Evolutionary conservation across 345 rosid genomes (phyloP), one percentile per base, ranked within the genome.

Genomic region (Eucalyptus pauciflora): DNA sequence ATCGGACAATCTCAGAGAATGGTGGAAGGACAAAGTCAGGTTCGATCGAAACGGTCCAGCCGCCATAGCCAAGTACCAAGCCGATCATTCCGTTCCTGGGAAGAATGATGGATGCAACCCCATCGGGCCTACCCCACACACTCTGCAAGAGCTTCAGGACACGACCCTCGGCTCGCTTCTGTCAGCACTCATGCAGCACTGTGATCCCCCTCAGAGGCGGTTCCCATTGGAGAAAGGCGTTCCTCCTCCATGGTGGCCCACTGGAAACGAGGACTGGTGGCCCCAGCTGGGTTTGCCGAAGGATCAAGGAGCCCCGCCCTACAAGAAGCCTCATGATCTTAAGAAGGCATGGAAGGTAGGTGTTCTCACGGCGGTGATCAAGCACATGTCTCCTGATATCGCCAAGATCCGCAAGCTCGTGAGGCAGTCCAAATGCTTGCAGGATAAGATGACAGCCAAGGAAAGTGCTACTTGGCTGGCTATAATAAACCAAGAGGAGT

Each of bases 211-310:
- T 45, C 99, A 97, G 94, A 95, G 99, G 91, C 92, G 95, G 20
- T 97, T 93, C 88, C 99, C 99, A 2, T 67, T 97, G 88, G 97
- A 97, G 90, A 96, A 94, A 89, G 98, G 99, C 56, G 90, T 94
- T 87, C 87, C 99, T 37, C 99, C 99, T 8, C 99, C 99, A 24
- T 97, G 99, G 99, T 97, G 99, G 99, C 99, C 99, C 14, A 90
- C 90, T 2, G 99, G 99, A 67, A 89, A 89, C n/a, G 99, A 97
- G 92, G 98, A 97, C 43, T 97, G 95, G 96, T 97, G 99, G 99
- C 94, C 94, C 5, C 96, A 96, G 13, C 88, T 97, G 89, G 93
- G 97, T 52, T 90, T 97, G 91, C 94, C 96, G 2, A 94, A 93
- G 86, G 96, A 93, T 18, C 95, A 90, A 67, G 94, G 96, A n/a